Base-by-base conservation (phyloP, 176 grass and related monocot species). In the Phoenix roebelenii region DNA sequence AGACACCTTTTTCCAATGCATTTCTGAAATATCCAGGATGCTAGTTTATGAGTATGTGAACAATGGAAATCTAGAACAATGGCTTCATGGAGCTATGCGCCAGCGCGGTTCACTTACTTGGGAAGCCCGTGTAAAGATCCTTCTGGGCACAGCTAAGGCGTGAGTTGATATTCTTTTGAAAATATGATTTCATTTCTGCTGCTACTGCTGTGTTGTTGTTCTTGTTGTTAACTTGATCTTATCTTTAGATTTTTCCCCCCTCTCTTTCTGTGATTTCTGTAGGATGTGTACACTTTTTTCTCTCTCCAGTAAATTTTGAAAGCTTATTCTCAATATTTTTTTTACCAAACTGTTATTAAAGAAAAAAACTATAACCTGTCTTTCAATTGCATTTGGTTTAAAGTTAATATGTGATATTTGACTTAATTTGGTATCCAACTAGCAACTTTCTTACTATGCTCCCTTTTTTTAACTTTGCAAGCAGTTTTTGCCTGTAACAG, bases 71-170 rank as follows among this genome's bases (percentile, higher is more conserved):
- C 72, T 90, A 35, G 87, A 90, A 65, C 87, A 90, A 57, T 90
- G 87, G 87, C 82, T 90, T 86, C 87, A 90, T 77, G 87, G 87
- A 64, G 87, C 82, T 77, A 86, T 86, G 82, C 85, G 76, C 32
- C 87, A 86, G 18, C 65, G 2, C 28, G 82, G 79, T 48, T 90
- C 82, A 63, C 87, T 90, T 58, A 85, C 76, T 58, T 90, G 87
- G 87, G 82, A 71, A 76, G 82, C 82, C 49, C 87, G 87, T 5
- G 57, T 90, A 67, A 90, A 90, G 73, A 82, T 90, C 68, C 76
- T 90, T 74, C 75, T 85, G 72, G 87, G 87, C 56, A 90, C 87
- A 51, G 87, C 87, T 29, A 90, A 90, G 74, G 87, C 87, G 87
- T 90, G 70, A 86, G 82, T 83, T 61, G 61, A 61, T 75, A 18